Evolutionary conservation across 2,329 filamentous ascomycete species (phyloP).

Genomic region (Penicillium sp.): DNA sequence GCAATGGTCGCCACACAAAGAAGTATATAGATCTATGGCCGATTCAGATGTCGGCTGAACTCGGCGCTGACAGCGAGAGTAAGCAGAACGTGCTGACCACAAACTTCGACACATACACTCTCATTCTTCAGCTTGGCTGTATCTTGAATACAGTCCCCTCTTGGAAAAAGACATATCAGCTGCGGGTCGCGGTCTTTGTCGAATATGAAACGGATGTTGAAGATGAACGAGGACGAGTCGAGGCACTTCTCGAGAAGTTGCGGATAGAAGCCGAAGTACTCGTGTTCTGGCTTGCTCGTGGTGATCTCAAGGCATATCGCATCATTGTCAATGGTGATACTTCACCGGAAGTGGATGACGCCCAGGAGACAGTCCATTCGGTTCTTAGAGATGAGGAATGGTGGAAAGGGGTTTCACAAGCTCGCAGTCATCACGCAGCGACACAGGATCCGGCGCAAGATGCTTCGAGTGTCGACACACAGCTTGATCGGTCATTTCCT

Average conservation of each 20-base stretch:
- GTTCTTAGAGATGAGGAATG: constrained; percentile 67
- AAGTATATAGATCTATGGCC: constrained; percentile 86
- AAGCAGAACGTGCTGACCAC: constrained; percentile 66
- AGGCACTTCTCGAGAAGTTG: constrained; percentile 69
- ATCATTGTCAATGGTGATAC: constrained; percentile 66
- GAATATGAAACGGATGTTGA: constrained; percentile 80
- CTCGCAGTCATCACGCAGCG: constrained; percentile 12
- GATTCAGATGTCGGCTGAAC: constrained; percentile 86
- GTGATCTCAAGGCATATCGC: constrained; percentile 66
- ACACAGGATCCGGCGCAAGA: constrained; percentile 10
- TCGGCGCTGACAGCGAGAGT: constrained; percentile 60
- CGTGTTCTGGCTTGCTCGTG: constrained; percentile 76
- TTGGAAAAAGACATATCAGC: constrained; percentile 66
- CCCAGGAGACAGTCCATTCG: constrained; percentile 57
- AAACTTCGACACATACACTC: constrained; percentile 83
- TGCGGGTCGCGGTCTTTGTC: constrained; percentile 80
- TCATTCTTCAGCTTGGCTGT: constrained; percentile 81
- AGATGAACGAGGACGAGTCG: constrained; percentile 67
- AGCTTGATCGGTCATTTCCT: constrained; percentile 38
- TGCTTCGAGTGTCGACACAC: constrained; percentile 14
- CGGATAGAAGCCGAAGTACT: constrained; percentile 72
- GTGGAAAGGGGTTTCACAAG: constrained; percentile 58
- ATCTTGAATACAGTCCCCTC: constrained; percentile 75
- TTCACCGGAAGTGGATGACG: constrained; percentile 48
- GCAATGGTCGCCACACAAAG: constrained; percentile 56